These are phyloP conservation scores for Pichia manshurica DNA, from an alignment of 805 yeast species.

Conservation along the genomic window DNA sequence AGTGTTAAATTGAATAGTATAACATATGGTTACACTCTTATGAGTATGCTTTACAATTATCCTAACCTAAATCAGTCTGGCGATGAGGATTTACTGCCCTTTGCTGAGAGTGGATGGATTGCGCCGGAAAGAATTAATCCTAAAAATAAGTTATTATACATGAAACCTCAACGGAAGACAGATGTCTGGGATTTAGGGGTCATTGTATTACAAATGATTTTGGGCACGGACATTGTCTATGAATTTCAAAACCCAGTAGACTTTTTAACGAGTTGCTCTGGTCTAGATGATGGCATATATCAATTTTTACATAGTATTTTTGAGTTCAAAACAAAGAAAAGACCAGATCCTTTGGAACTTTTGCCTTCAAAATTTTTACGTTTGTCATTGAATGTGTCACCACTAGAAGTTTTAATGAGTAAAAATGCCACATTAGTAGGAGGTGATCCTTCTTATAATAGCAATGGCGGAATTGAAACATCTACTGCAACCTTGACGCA, in stretches of 20 bases:
- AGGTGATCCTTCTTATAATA: background rate
- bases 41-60: slow-evolving; percentile 32
- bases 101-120: slow-evolving; percentile 46
- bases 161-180: slow-evolving; percentile 65
- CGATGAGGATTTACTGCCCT: slow-evolving; percentile 23
- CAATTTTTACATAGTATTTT: slow-evolving; percentile 67
- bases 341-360: slow-evolving; percentile 81
- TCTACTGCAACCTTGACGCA: background rate
- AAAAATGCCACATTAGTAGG: background rate
- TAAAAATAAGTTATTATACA: slow-evolving; percentile 22
- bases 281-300: slow-evolving; percentile 47
- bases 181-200: slow-evolving; percentile 95
- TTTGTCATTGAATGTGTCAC: slow-evolving; percentile 47
- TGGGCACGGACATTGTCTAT: slow-evolving; percentile 51
- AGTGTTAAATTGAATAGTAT: slow-evolving; percentile 56
- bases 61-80: slow-evolving; percentile 26
- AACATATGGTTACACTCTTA: slow-evolving; percentile 48
- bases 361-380: slow-evolving; percentile 79
- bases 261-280: slow-evolving; percentile 40
- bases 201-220: slow-evolving; percentile 57
- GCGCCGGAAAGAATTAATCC: slow-evolving; percentile 66
- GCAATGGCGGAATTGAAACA: background rate
- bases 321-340: slow-evolving; percentile 55
- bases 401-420: slow-evolving; percentile 16
- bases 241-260: slow-evolving; percentile 57